A percentile compares a stretch with the other conserved stretches of the same genome.
phyloP scores from a whole-genome alignment of 371 early-diverging fungal genomes.

The Lichtheimia corymbifera region DNA sequence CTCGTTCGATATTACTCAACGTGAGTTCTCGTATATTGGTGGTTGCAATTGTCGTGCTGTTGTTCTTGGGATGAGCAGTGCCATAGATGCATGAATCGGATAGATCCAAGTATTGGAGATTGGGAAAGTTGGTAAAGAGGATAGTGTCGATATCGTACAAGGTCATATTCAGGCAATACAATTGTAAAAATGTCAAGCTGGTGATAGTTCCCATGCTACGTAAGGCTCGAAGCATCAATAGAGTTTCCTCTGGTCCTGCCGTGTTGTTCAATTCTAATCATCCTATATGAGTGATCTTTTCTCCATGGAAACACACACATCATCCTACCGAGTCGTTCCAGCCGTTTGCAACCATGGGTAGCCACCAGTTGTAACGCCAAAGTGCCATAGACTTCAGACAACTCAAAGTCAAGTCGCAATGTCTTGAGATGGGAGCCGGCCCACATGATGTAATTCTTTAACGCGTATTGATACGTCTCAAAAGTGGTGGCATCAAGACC shows the following conservation, averaged over 20 bases:
- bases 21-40: conserved; percentile 1
- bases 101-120: conserved; percentile 5
- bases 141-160: not conserved
- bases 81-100: conserved; percentile 5
- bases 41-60: not conserved
- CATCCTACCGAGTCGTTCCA: conserved; percentile 5
- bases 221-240: conserved; percentile 4
- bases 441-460: not conserved
- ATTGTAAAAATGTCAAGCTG: conserved; percentile 6
- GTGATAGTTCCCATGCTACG: conserved; percentile 1
- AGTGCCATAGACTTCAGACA: conserved; percentile 8
- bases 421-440: conserved; percentile 6
- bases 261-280: conserved; percentile 8
- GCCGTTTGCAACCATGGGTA: not conserved
- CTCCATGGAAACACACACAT: too few relatives aligned
- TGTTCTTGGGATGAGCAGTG: too few relatives aligned
- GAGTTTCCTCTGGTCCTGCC: conserved; percentile 7
- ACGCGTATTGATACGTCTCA: not conserved
- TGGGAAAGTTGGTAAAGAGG: conserved; percentile 1
- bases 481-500: not conserved
- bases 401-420: conserved; percentile 5
- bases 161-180: conserved; percentile 8
- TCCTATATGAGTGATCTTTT: not conserved
- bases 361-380: conserved; percentile 8
- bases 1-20: conserved; percentile 2